These are phyloP conservation scores for Pseudogymnoascus sp. DNA, from an alignment of 2,329 filamentous ascomycete genomes.

Conservation along the genomic window DNA sequence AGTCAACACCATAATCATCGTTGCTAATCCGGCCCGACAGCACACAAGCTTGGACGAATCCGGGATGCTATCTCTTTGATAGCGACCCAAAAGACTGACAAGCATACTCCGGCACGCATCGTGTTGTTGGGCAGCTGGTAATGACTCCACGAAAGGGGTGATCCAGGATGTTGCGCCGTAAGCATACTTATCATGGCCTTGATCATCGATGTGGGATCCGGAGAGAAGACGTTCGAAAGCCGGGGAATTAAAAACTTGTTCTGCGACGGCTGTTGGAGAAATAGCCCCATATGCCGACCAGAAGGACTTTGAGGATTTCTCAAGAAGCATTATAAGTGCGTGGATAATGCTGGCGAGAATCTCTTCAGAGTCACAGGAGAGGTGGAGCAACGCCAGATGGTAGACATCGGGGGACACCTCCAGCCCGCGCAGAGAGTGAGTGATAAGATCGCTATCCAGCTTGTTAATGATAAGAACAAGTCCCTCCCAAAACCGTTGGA, in stretches of 20 bases:
- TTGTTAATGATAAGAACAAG: constrained; percentile 65
- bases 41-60: constrained; percentile 51
- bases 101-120: constrained; percentile 75
- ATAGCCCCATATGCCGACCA: constrained; percentile 84
- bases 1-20: constrained; percentile 47
- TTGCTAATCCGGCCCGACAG: constrained; percentile 55
- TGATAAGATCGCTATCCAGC: constrained; percentile 65
- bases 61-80: constrained; percentile 48
- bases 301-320: constrained; percentile 69
- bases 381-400: constrained; percentile 49
- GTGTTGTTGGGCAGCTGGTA: constrained; percentile 66
- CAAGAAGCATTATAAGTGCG: constrained; percentile 61
- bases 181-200: constrained; percentile 45
- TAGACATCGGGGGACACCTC: constrained; percentile 70
- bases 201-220: constrained; percentile 47
- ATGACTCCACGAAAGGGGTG: constrained; percentile 65
- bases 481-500: constrained; percentile 73
- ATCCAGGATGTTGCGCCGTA: constrained; percentile 72
- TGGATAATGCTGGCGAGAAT: constrained; percentile 63
- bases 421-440: constrained; percentile 69
- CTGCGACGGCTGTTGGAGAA: constrained; percentile 70
- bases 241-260: constrained; percentile 70
- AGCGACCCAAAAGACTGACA: constrained; percentile 61
- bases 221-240: constrained; percentile 53
- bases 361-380: constrained; percentile 40